Evolutionary conservation across 202 grass and related monocot genomes (phyloP).

Genomic region (Bolboschoenoplectus hybrid): DNA sequence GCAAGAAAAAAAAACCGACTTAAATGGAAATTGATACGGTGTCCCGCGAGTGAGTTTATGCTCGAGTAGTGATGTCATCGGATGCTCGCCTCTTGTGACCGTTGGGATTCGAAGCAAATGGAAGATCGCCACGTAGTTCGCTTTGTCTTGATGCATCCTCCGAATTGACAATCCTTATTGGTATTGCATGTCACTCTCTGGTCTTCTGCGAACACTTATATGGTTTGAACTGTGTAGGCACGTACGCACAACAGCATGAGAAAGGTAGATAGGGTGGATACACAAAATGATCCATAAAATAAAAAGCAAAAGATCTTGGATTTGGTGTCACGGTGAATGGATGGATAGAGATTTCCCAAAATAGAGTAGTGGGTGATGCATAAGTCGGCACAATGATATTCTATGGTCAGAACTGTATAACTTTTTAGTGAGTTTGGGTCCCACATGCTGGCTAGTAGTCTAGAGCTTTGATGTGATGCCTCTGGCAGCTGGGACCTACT

Average conservation of each 20-base stretch:
- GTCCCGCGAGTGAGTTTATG: constrained; percentile 39
- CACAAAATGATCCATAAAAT: not conserved
- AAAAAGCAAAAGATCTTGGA: constrained; percentile 3
- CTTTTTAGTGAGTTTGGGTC: not conserved
- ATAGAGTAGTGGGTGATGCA: constrained; percentile 17
- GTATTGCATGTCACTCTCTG: not conserved
- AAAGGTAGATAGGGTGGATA: not conserved
- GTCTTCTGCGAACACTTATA: not conserved
- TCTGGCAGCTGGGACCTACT: not conserved
- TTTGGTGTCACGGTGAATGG: not conserved
- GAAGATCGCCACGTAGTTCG: constrained; percentile 26
- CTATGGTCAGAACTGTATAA: not conserved
- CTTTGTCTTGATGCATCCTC: not conserved
- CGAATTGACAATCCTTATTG: not conserved
- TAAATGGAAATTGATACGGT: constrained; percentile 24
- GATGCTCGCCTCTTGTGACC: constrained; percentile 34
- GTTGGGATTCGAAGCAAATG: constrained; percentile 24
- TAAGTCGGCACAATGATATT: constrained; percentile 12
- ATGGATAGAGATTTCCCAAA: constrained; percentile 34
- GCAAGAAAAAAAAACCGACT: constrained; percentile 41
- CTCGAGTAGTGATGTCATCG: not conserved
- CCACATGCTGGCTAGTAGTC: not conserved
- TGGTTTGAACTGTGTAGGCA: not conserved
- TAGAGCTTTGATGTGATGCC: not conserved
- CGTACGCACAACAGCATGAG: not conserved